Base-by-base conservation (phyloP, 2,329 filamentous ascomycete species). In the Colletotrichum costaricense region DNA sequence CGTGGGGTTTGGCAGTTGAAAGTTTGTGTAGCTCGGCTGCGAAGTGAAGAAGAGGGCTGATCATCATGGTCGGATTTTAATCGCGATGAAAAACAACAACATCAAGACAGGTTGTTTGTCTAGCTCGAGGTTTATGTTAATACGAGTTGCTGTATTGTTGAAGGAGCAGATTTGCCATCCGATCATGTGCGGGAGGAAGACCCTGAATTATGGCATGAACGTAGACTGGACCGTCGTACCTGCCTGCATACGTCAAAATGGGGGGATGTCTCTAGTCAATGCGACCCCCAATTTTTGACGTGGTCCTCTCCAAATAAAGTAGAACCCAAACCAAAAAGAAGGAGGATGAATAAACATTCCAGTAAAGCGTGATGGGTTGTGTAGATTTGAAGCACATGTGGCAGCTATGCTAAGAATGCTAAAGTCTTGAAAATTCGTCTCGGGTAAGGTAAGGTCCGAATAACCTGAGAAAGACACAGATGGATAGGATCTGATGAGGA, bases 201-300 rank as follows among this genome's bases (percentile, higher is more conserved):
- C 69, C 69, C 69, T 72, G 65, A 62, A 63, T 54, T 72, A 72
- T 63, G 19, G n/a, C 65, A 58, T 69, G 52, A 69, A 54, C 28
- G 38, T 67, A n/a, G 54, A 16, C 38, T 28, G 55, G 42, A 26
- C 46, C 24, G 28, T 52, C 42, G 42, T 49, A 49, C 42, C 42
- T 30, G 42, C 28, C 68, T 30, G 35, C 63, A 42, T n/a, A 56
- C 30, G 56, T 56, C 63, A 58, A 71, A 67, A 71, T 55, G 42
- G 33, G 63, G 42, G 42, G 30, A 16, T 62, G 49, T 68, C 69
- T 72, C 64, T 62, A 28, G 46, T 63, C 57, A 28, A 63, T 56
- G 46, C 55, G 16, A 59, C 30, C 42, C 42, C 55, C 26, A 55
- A 33, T 46, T 67, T 42, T 60, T 35, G 63, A 57, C 24, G 7